Conservation (phyloP, 371 early-diverging fungal genomes). For the Mortierella sp. region DNA sequence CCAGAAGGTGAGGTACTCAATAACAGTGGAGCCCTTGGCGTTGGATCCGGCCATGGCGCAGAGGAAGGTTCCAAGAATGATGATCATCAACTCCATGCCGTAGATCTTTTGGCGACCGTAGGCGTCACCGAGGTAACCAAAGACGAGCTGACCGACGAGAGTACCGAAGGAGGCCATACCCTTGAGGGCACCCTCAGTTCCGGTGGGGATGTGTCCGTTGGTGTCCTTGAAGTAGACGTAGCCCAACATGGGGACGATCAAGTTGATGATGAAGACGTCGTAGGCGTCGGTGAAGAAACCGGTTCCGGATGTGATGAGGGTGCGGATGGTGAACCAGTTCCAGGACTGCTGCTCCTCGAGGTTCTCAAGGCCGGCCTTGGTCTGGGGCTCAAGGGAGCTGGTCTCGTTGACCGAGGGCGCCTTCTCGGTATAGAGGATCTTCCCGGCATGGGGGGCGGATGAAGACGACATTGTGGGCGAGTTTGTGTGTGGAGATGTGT, state of each 20-base stretch:
- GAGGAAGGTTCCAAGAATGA: conserved; percentile 68
- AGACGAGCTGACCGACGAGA: conserved; percentile 84
- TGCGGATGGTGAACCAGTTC: conserved; percentile 55
- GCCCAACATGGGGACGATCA: conserved; percentile 85
- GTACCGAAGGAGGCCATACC: conserved; percentile 89
- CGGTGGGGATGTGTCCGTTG: conserved; percentile 63
- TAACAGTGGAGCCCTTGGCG: conserved; percentile 64
- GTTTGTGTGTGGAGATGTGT: background rate
- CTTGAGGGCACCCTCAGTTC: conserved; percentile 81
- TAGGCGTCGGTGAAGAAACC: conserved; percentile 58
- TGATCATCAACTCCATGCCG: conserved; percentile 73
- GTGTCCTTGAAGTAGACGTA: conserved; percentile 75
- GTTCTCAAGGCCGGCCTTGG: conserved; percentile 32
- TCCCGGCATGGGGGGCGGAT: conserved; percentile 9
- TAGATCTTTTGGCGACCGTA: conserved; percentile 82
- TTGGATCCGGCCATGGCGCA: conserved; percentile 72
- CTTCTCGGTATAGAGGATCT: too few relatives aligned
- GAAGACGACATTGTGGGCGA: conserved; percentile 32
- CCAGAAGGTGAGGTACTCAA: conserved; percentile 75
- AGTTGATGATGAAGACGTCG: conserved; percentile 79
- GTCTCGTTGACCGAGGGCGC: conserved; percentile 18
- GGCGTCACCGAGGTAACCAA: conserved; percentile 89
- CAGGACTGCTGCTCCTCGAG: conserved; percentile 47
- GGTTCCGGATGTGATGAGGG: conserved; percentile 45
- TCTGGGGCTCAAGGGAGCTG: conserved; percentile 15